Conservation (phyloP, 2,329 filamentous ascomycete genomes). For the Pseudogymnoascus sp. region DNA sequence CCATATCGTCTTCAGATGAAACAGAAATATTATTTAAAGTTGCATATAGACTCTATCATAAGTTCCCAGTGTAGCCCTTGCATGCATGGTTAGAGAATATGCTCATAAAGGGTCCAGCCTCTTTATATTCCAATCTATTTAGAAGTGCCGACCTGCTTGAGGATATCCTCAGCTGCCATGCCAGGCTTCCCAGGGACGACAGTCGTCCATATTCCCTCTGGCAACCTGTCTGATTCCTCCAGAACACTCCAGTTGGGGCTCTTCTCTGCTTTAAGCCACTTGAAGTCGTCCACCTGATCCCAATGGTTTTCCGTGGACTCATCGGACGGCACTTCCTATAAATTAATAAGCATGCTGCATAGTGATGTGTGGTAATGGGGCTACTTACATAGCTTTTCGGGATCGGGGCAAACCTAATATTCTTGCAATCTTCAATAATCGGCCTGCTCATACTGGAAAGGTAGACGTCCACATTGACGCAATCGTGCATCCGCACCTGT, state of each 20-base stretch:
- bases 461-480: constrained; percentile 73
- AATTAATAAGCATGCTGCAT: background rate
- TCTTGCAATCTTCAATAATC: constrained; percentile 84
- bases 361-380: background rate
- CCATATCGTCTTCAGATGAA: background rate
- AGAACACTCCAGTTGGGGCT: constrained; percentile 85
- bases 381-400: constrained; percentile 61
- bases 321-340: constrained; percentile 22
- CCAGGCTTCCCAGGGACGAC: constrained; percentile 57
- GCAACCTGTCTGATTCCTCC: constrained; percentile 49
- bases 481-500: constrained; percentile 93
- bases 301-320: constrained; percentile 56
- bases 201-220: constrained; percentile 59
- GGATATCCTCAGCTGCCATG: constrained; percentile 56
- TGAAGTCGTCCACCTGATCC: constrained; percentile 93
- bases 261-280: constrained; percentile 80
- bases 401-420: constrained; percentile 70
- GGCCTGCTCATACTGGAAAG: constrained; percentile 74
- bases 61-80: background rate
- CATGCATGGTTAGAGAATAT: background rate
- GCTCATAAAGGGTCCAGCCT: background rate
- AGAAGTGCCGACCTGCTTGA: constrained; percentile 43
- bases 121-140: background rate
- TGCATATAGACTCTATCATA: background rate
- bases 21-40: background rate